phyloP scores from a whole-genome alignment of 257 asterid genomes.

The Solanum ossicruentum region DNA sequence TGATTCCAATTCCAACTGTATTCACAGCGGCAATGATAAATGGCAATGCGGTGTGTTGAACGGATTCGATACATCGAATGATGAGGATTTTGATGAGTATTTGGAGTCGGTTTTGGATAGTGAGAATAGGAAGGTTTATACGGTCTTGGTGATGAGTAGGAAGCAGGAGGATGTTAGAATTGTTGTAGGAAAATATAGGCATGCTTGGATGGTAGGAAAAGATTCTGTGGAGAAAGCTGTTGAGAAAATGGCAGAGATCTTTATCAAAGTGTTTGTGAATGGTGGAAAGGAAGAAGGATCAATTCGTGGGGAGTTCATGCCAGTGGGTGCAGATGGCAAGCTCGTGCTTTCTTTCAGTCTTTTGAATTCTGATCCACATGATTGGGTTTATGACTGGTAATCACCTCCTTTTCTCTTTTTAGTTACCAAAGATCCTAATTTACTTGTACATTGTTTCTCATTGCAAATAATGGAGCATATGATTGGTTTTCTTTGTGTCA shows the following conservation, averaged over 20 bases:
- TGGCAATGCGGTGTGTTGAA: conserved; percentile 60
- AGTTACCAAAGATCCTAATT: neutral
- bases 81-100: conserved; percentile 49
- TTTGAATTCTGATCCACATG: conserved; percentile 76
- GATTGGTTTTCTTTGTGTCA: neutral
- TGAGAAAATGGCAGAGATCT: conserved; percentile 57
- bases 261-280: conserved; percentile 57
- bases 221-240: conserved; percentile 36
- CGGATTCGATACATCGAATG: conserved; percentile 20
- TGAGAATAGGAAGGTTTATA: conserved; percentile 40
- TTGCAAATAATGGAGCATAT: neutral
- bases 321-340: conserved; percentile 93
- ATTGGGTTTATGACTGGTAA: conserved; percentile 85
- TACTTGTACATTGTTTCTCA: neutral
- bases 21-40: conserved; percentile 1
- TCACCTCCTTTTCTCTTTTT: neutral
- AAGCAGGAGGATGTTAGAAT: conserved; percentile 39
- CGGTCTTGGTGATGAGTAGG: conserved; percentile 50
- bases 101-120: conserved; percentile 29
- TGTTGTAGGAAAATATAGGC: conserved; percentile 78
- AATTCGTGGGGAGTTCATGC: conserved; percentile 85
- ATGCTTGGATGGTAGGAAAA: conserved; percentile 77
- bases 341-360: conserved; percentile 87
- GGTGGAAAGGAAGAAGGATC: conserved; percentile 83
- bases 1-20: conserved; percentile 37